phyloP scores from a whole-genome alignment of 495 filamentous ascomycete species.

The Aspergillus ellipticus region DNA sequence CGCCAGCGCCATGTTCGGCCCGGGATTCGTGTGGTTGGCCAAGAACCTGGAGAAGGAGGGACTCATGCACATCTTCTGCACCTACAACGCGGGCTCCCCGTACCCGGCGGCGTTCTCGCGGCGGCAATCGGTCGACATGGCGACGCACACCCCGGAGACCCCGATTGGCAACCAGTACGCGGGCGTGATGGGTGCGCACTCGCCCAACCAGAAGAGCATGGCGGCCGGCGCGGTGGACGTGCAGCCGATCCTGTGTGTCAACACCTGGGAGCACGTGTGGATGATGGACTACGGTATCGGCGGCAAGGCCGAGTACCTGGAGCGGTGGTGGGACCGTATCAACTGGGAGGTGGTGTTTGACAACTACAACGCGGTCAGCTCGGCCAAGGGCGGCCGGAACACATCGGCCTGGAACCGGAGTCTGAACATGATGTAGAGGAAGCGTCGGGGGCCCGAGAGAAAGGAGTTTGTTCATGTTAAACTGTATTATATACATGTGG shows the following conservation, averaged over 20 bases:
- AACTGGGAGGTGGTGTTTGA: conserved; percentile 74
- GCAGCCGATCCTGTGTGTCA: conserved; percentile 79
- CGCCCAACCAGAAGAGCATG: conserved; percentile 40
- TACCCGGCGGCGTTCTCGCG: conserved; percentile 82
- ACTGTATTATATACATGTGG: conserved; percentile 29
- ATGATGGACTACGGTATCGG: conserved; percentile 76
- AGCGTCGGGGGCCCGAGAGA: background rate
- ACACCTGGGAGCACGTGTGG: conserved; percentile 96
- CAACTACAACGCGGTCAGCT: conserved; percentile 39
- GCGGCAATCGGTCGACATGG: conserved; percentile 74
- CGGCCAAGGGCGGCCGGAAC: conserved; percentile 19
- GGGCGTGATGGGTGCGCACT: conserved; percentile 48
- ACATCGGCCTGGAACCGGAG: conserved; percentile 24
- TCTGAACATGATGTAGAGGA: conserved; percentile 30
- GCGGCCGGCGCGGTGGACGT: conserved; percentile 68
- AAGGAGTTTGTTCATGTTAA: conserved; percentile 19
- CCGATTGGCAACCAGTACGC: conserved; percentile 42
- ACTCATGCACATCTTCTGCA: conserved; percentile 71
- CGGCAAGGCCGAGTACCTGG: conserved; percentile 73
- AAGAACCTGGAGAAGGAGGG: conserved; percentile 45
- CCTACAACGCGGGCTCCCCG: conserved; percentile 88
- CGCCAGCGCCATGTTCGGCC: conserved; percentile 90
- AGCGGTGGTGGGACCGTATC: conserved; percentile 81
- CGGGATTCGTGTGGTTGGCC: conserved; percentile 95
- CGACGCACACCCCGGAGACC: conserved; percentile 52